phyloP scores from a whole-genome alignment of 2,329 filamentous ascomycete species.

The Cordyceps farinosa region DNA sequence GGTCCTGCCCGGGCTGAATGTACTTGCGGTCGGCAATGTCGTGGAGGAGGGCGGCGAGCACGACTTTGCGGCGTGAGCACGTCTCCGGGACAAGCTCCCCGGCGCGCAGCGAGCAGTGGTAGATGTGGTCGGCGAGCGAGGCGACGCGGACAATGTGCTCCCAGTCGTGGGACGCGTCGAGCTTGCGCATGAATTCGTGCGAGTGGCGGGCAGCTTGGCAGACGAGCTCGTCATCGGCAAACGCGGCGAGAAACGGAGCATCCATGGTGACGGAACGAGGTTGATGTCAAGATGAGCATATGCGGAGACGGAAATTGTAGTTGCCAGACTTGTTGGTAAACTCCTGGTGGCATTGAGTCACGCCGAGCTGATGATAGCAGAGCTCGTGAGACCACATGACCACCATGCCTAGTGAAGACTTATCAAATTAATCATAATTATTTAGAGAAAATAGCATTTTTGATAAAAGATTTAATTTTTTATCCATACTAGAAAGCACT shows the following conservation, averaged over 20 bases:
- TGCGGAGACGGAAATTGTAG: too few species aligned
- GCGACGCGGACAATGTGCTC: conserved; percentile 77
- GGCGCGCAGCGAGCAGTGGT: conserved; percentile 43
- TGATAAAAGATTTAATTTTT: too few species aligned
- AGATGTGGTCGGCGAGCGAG: conserved; percentile 63
- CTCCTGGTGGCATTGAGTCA: not conserved
- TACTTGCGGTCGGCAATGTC: conserved; percentile 89
- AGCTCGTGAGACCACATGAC: too few species aligned
- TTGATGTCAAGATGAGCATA: not conserved
- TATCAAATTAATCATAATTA: too few species aligned
- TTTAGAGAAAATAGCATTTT: too few species aligned
- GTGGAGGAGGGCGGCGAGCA: conserved; percentile 72
- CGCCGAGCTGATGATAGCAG: not conserved
- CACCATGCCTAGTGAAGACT: too few species aligned
- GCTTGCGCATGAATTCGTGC: conserved; percentile 67
- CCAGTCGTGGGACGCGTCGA: conserved; percentile 87
- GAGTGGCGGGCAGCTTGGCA: conserved; percentile 61
- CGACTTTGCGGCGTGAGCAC: conserved; percentile 47
- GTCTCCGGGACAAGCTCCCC: not conserved
- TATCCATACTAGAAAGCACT: too few species aligned
- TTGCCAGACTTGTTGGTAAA: too few species aligned
- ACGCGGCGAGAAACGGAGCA: not conserved
- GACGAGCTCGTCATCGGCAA: conserved; percentile 42
- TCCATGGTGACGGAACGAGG: not conserved
- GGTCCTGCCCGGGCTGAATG: conserved; percentile 52